A percentile compares a stretch with the other conserved stretches of the same genome.
phyloP scores from a whole-genome alignment of 2,329 filamentous ascomycete species.

The Diplocarpon rosae region DNA sequence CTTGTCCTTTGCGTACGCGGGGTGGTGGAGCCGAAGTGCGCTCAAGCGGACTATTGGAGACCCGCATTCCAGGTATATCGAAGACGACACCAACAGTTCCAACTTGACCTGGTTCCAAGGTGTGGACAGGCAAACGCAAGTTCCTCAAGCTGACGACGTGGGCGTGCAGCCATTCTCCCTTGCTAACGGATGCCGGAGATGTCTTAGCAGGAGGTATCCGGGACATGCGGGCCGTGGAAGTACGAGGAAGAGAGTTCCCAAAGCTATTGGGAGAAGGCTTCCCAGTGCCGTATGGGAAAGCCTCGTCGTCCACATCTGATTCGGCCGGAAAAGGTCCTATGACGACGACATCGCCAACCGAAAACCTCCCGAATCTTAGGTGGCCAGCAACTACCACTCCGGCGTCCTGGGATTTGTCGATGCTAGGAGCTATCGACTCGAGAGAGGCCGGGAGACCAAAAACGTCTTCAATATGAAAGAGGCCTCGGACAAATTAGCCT shows the following conservation, averaged over 20 bases:
- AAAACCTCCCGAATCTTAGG: slow-evolving; percentile 66
- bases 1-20: slow-evolving; percentile 68
- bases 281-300: slow-evolving; percentile 33
- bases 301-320: slow-evolving; percentile 31
- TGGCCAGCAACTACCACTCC: slow-evolving; percentile 77
- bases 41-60: slow-evolving; percentile 25
- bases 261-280: slow-evolving; percentile 30
- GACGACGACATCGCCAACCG: slow-evolving; percentile 65
- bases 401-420: slow-evolving; percentile 34
- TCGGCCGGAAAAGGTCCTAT: slow-evolving; percentile 67
- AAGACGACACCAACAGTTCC: slow-evolving; percentile 76
- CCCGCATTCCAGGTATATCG: slow-evolving; percentile 31
- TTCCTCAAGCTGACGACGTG: slow-evolving; percentile 80
- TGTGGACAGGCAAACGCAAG: slow-evolving; percentile 69
- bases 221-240: slow-evolving; percentile 41
- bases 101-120: slow-evolving; percentile 69
- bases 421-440: slow-evolving; percentile 33
- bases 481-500: slow-evolving; percentile 7
- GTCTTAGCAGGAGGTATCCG: slow-evolving; percentile 42
- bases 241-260: slow-evolving; percentile 41
- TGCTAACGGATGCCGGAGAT: slow-evolving; percentile 39
- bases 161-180: slow-evolving; percentile 68
- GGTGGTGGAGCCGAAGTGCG: slow-evolving; percentile 27
- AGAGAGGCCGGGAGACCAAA: slow-evolving; percentile 64
- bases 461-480: slow-evolving; percentile 88